These are phyloP conservation scores for Sporothrix variecibatus DNA, from an alignment of 2,329 filamentous ascomycete genomes.

Conservation along the genomic window DNA sequence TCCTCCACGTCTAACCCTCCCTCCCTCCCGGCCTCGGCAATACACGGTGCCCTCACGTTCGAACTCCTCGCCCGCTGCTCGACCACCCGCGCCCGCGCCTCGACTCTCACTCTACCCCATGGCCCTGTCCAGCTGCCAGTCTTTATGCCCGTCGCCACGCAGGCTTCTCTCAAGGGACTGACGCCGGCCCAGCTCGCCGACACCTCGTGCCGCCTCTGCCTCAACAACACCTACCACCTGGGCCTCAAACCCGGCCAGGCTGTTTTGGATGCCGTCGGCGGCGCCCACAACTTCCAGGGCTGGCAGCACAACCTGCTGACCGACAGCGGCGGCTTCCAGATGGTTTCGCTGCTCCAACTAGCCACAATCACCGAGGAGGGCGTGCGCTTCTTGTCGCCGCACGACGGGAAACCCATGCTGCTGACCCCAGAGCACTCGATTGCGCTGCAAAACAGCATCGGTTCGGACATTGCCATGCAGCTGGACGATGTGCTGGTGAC, in stretches of 20 bases:
- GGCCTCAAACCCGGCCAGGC: slow-evolving; percentile 93
- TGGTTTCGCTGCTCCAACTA: slow-evolving; percentile 93
- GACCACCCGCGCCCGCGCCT: slow-evolving; percentile 93
- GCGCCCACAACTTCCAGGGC: slow-evolving; percentile 90
- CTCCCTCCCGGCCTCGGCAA: slow-evolving; percentile 31
- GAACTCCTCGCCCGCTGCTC: slow-evolving; percentile 36
- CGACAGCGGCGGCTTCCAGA: slow-evolving; percentile 84
- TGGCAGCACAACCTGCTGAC: slow-evolving; percentile 97
- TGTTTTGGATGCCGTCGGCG: slow-evolving; percentile 81
- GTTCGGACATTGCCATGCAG: slow-evolving; percentile 99
- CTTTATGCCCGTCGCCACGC: slow-evolving; percentile 98
- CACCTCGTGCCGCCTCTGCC: slow-evolving; percentile 83
- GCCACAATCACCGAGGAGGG: slow-evolving; percentile 94
- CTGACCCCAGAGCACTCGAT: slow-evolving; percentile 98
- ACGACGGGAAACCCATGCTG: slow-evolving; percentile 94
- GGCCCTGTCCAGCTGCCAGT: slow-evolving; percentile 86
- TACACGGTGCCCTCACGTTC: slow-evolving; percentile 38
- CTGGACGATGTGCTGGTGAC: slow-evolving; percentile 97
- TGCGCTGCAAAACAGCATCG: slow-evolving; percentile 91
- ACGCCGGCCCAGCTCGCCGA: slow-evolving; percentile 90
- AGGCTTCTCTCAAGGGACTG: slow-evolving; percentile 91
- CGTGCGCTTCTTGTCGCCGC: slow-evolving; percentile 92
- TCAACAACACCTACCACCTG: slow-evolving; percentile 98
- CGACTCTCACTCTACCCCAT: slow-evolving; percentile 84
- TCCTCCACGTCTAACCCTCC: neutral